These are phyloP conservation scores for Linum lewisii DNA, from an alignment of 345 rosid genomes.

Conservation along the genomic window DNA sequence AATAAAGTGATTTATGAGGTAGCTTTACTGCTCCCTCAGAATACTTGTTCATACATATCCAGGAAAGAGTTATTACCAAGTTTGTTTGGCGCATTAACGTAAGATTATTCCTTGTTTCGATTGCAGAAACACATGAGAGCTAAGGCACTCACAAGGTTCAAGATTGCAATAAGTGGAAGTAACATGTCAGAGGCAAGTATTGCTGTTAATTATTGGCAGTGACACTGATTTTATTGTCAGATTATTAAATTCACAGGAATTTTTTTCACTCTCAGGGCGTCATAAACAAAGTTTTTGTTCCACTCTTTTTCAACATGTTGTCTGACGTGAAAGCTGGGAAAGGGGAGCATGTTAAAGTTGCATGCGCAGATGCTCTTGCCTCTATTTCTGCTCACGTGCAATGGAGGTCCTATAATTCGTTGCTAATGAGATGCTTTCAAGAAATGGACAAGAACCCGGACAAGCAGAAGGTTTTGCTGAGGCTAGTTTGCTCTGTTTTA, in stretches of 20 bases:
- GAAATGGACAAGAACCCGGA: slow-evolving; percentile 49
- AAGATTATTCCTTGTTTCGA: slow-evolving; percentile 5
- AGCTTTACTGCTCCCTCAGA: background rate
- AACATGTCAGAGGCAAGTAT: slow-evolving; percentile 46
- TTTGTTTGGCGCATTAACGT: background rate
- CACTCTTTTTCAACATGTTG: slow-evolving; percentile 71
- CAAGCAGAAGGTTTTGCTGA: slow-evolving; percentile 59
- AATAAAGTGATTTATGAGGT: background rate
- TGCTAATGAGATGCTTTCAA: slow-evolving; percentile 59
- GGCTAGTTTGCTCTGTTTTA: slow-evolving; percentile 61
- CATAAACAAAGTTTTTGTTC: slow-evolving; percentile 59
- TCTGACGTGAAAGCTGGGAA: slow-evolving; percentile 68
- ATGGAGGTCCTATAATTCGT: slow-evolving; percentile 67
- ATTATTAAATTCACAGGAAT: slow-evolving; percentile 9
- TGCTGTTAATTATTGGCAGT: background rate
- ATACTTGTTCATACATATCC: background rate
- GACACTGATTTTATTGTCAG: background rate
- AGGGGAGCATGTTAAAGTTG: slow-evolving; percentile 50
- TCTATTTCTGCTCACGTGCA: slow-evolving; percentile 56
- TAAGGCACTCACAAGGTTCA: slow-evolving; percentile 59
- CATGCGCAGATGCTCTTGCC: slow-evolving; percentile 74
- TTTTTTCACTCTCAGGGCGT: slow-evolving; percentile 38
- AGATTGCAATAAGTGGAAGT: slow-evolving; percentile 34
- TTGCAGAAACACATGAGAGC: slow-evolving; percentile 74
- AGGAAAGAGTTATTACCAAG: background rate